Evolutionary conservation across 768 basidiomycete genomes (phyloP).

Genomic region (Tricholoma saponaceum): DNA sequence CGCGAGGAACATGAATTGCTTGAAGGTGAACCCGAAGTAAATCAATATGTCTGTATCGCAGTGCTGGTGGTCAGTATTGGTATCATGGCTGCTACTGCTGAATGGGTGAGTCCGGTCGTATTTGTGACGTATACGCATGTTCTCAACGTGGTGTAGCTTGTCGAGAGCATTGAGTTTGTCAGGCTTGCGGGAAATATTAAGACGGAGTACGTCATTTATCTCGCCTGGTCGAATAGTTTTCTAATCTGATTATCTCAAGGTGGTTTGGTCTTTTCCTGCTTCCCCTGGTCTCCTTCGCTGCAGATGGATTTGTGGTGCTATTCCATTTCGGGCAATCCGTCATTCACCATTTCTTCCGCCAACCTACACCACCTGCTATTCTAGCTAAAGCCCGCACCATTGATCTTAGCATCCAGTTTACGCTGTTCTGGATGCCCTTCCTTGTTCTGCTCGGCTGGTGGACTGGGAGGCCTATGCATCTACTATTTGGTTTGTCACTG

Average conservation of each 20-base stretch:
- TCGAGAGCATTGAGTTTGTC: slow-evolving; percentile 59
- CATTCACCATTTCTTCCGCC: slow-evolving; percentile 35
- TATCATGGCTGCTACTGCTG: slow-evolving; percentile 66
- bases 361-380: slow-evolving; percentile 43
- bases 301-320: slow-evolving; percentile 60
- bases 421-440: slow-evolving; percentile 76
- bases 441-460: slow-evolving; percentile 69
- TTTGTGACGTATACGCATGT: slow-evolving; percentile 24
- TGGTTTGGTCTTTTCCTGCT: slow-evolving; percentile 75
- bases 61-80: slow-evolving; percentile 50
- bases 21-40: slow-evolving; percentile 48
- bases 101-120: slow-evolving; percentile 46
- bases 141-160: slow-evolving; percentile 53
- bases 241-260: slow-evolving; percentile 24
- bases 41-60: slow-evolving; percentile 57
- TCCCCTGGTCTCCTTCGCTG: slow-evolving; percentile 70
- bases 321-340: slow-evolving; percentile 49
- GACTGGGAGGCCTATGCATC: slow-evolving; percentile 50
- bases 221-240: neutral
- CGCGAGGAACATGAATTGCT: slow-evolving; percentile 33
- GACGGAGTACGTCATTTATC: slow-evolving; percentile 39
- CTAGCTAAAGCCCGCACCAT: slow-evolving; percentile 68
- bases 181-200: slow-evolving; percentile 37
- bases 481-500: slow-evolving; percentile 60
- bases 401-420: slow-evolving; percentile 76